phyloP scores from a whole-genome alignment of 176 grass and related monocot genomes.

The Typha latifolia region DNA sequence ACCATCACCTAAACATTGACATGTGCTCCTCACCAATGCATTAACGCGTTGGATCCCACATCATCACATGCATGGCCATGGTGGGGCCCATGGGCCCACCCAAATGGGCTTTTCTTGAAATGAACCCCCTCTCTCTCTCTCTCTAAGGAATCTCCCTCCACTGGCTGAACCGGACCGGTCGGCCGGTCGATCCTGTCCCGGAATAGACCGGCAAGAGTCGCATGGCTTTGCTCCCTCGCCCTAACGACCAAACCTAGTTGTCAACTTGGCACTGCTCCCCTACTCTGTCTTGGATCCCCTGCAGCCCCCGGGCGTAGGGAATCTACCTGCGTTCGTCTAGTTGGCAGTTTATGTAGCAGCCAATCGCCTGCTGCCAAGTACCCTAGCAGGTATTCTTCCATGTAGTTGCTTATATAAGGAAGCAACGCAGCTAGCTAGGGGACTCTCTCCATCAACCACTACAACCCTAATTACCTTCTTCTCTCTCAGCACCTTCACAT shows the following conservation, averaged over 20 bases:
- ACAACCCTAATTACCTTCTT: neutral
- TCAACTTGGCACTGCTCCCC: neutral
- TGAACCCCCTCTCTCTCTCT: too few species aligned
- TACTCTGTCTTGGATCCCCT: neutral
- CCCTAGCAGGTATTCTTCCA: neutral
- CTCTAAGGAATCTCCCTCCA: neutral
- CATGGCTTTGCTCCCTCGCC: neutral
- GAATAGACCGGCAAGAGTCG: neutral
- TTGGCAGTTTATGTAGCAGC: too few species aligned
- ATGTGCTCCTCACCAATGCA: too few species aligned
- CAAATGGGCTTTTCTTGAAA: too few species aligned
- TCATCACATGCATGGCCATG: neutral
- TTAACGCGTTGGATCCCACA: too few species aligned
- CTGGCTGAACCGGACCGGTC: neutral
- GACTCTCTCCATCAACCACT: conserved; percentile 1
- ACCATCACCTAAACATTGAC: too few species aligned
- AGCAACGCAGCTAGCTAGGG: conserved; percentile 1
- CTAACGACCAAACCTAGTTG: neutral
- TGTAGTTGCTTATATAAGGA: neutral
- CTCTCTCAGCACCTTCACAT: neutral
- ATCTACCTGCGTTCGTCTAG: too few species aligned
- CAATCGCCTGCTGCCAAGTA: too few species aligned
- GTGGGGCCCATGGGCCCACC: neutral
- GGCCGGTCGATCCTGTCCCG: neutral
- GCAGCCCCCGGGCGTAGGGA: too few species aligned